Evolutionary conservation across 2,329 filamentous ascomycete species (phyloP).

Genomic region (Madurella mycetomatis): DNA sequence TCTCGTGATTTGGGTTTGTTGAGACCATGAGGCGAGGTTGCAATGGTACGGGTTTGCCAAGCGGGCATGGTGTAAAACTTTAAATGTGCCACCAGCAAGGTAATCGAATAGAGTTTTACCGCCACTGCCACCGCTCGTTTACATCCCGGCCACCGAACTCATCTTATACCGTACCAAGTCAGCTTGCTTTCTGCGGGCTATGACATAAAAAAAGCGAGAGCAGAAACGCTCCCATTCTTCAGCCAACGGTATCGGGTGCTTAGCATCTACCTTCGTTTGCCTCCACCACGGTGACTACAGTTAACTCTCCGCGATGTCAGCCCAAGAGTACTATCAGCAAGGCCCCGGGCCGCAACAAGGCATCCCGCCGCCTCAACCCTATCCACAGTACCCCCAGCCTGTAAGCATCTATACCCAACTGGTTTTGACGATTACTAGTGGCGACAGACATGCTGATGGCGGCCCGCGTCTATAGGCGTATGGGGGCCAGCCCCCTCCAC

Average conservation of each 20-base stretch:
- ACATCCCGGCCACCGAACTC: too few relatives aligned
- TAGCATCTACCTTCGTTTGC: background rate
- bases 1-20: too few relatives aligned
- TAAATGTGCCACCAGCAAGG: too few relatives aligned
- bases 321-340: slow-evolving; percentile 35
- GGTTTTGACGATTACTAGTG: background rate
- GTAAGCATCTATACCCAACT: slow-evolving; percentile 30
- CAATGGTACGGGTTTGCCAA: too few relatives aligned
- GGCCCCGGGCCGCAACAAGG: slow-evolving; percentile 30
- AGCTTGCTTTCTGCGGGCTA: too few relatives aligned
- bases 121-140: too few relatives aligned
- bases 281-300: slow-evolving; percentile 4
- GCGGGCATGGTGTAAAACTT: too few relatives aligned
- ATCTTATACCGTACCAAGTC: too few relatives aligned
- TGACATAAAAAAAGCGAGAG: too few relatives aligned
- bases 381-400: slow-evolving; percentile 42
- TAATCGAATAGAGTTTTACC: too few relatives aligned
- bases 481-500: slow-evolving; percentile 28
- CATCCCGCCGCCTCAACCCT: slow-evolving; percentile 27
- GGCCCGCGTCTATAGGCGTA: slow-evolving; percentile 31
- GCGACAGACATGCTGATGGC: slow-evolving; percentile 8
- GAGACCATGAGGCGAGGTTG: too few relatives aligned
- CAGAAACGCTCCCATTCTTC: background rate
- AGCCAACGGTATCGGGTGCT: background rate
- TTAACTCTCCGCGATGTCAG: slow-evolving; percentile 31